These are phyloP conservation scores for Colletotrichum navitas DNA, from an alignment of 2,329 filamentous ascomycete species.

Conservation along the genomic window DNA sequence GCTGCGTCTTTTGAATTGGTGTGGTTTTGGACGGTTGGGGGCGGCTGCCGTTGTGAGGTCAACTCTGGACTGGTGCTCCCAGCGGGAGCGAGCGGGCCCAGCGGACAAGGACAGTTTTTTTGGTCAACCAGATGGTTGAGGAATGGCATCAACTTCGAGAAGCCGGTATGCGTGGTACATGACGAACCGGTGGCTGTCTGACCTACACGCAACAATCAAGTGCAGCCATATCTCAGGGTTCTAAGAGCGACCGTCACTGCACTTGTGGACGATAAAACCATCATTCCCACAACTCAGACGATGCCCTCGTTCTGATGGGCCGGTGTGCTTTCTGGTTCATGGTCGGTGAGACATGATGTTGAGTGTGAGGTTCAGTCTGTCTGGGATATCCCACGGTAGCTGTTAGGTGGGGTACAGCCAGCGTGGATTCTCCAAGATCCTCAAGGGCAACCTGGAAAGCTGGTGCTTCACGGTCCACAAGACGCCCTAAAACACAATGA, in stretches of 20 bases:
- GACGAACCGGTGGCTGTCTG: slow-evolving; percentile 1
- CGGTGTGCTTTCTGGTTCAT: neutral
- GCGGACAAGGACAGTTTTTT: neutral
- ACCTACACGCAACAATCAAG: neutral
- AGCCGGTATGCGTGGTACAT: neutral
- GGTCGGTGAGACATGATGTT: slow-evolving; percentile 1
- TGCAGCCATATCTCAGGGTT: neutral
- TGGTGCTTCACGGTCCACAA: slow-evolving; percentile 19
- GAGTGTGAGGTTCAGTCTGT: slow-evolving; percentile 27
- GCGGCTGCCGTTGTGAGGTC: neutral
- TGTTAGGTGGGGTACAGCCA: slow-evolving; percentile 33
- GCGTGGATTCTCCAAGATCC: slow-evolving; percentile 31
- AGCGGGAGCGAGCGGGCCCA: neutral
- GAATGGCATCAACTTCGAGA: slow-evolving; percentile 26
- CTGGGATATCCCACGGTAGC: slow-evolving; percentile 29
- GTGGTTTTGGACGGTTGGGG: neutral
- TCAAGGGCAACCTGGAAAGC: slow-evolving; percentile 18
- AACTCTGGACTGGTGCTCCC: neutral
- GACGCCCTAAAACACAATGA: slow-evolving; percentile 2
- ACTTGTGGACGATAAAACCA: neutral
- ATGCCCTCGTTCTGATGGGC: neutral
- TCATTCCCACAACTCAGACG: neutral
- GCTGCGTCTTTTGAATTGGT: neutral
- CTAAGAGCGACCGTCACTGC: neutral
- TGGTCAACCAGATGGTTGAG: neutral